Base-by-base conservation (phyloP, 192 early-diverging fungal species). In the Phlyctochytrium planicorne region DNA sequence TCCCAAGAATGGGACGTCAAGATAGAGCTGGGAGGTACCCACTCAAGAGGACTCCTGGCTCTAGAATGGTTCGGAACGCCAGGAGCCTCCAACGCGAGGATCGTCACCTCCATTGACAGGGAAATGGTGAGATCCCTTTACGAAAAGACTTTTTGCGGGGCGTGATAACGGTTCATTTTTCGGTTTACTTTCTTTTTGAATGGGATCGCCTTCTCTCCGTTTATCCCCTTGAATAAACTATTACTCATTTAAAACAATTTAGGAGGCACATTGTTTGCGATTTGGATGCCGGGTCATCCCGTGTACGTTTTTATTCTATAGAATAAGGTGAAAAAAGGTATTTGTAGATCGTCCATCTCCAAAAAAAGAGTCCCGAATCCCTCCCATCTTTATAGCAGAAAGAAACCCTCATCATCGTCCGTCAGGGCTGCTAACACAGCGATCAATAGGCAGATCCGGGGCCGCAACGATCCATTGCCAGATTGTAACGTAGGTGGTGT, bases 401-500 rank as follows among this genome's bases (percentile, higher is more conserved):
- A n/a, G n/a, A n/a, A n/a, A n/a, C n/a, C n/a, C n/a, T n/a, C n/a
- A n/a, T n/a, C n/a, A n/a, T n/a, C n/a, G n/a, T n/a, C n/a, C n/a
- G n/a, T n/a, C n/a, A n/a, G n/a, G n/a, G n/a, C n/a, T n/a, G 40
- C 20, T 47, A 20, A 20, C 53, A 34, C 82, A 84, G 55, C 82
- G 61, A 55, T 84, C 78, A 2, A 69, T 53, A 14, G 82, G 82
- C 37, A 79, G 55, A 72, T 84, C 78, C 23, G 78, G 73, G 40
- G 67, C 74, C 2, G 76, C 82, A 1, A 29, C 62, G 33, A 80
- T 73, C 89, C 88, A 88, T 57, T 87, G 75, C 64, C 79, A 73
- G 12, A 96, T 71, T 24, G 91, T 92, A 53, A 90, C 87, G 56
- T 73, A 87, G 1, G 94, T 96, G 25, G 91, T 92, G 72, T 93